A percentile compares a stretch with the other conserved stretches of the same genome.
These are phyloP conservation scores for Quercus berberidifolia DNA, from an alignment of 306 rosid species.

Conservation along the genomic window DNA sequence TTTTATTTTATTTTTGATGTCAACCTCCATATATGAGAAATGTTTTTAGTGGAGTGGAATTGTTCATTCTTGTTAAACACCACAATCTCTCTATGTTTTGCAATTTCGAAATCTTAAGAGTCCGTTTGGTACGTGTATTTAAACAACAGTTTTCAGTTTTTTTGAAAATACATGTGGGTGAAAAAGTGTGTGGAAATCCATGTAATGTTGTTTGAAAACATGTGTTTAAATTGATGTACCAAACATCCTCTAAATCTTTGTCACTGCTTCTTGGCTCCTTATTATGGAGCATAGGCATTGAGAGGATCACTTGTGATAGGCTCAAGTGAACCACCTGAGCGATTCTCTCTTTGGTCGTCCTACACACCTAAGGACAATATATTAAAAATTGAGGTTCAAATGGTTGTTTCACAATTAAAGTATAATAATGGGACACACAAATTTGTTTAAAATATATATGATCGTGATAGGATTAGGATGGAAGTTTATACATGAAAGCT, in stretches of 20 bases:
- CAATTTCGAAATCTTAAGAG: too few species aligned
- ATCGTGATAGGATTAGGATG: background rate
- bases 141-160: too few species aligned
- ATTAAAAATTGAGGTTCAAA: background rate
- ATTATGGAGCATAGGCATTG: too few species aligned
- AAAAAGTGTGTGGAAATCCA: too few species aligned
- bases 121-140: too few species aligned
- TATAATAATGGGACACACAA: background rate
- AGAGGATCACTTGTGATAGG: too few species aligned
- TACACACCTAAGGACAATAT: background rate
- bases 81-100: too few species aligned
- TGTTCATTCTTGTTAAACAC: background rate
- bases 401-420: background rate
- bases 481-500: background rate
- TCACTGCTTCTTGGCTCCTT: too few species aligned
- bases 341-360: background rate
- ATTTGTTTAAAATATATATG: conserved; percentile 3
- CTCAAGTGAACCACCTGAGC: background rate
- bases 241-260: too few species aligned
- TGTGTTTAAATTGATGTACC: too few species aligned
- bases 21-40: background rate
- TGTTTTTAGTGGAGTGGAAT: background rate
- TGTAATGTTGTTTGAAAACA: too few species aligned
- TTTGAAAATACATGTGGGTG: too few species aligned
- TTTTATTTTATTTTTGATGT: background rate